Percentiles rank a stretch among this genome's conserved stretches.
phyloP scores from a whole-genome alignment of 495 filamentous ascomycete genomes.

The Trichocladium antarcticum region DNA sequence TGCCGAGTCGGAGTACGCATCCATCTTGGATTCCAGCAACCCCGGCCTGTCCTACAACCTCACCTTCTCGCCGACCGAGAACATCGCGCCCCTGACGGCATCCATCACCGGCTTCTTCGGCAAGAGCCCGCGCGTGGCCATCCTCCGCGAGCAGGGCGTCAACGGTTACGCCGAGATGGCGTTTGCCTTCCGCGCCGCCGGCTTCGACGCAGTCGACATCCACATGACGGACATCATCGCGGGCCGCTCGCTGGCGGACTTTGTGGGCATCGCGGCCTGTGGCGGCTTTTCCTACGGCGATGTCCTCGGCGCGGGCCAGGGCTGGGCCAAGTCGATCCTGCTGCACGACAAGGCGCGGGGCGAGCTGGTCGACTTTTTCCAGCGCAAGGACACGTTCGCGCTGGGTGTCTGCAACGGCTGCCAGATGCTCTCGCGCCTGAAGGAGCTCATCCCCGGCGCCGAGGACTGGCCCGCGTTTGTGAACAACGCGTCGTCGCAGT shows the following conservation, averaged over 20 bases:
- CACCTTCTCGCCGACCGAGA: constrained; percentile 70
- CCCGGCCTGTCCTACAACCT: constrained; percentile 80
- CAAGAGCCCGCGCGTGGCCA: constrained; percentile 75
- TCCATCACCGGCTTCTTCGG: constrained; percentile 58
- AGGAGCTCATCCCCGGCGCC: constrained; percentile 76
- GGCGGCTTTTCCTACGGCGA: constrained; percentile 98
- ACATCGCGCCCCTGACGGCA: constrained; percentile 57
- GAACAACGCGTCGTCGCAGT: constrained; percentile 77
- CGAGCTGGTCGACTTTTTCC: constrained; percentile 79
- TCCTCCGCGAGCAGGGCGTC: constrained; percentile 88
- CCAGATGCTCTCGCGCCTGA: constrained; percentile 81
- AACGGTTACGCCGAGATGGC: constrained; percentile 95
- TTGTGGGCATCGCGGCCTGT: constrained; percentile 81
- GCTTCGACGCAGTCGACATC: constrained; percentile 84
- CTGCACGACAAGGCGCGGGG: constrained; percentile 63
- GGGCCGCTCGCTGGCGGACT: constrained; percentile 64
- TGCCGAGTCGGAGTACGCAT: constrained; percentile 73
- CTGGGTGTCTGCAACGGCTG: constrained; percentile 97
- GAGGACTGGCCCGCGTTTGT: constrained; percentile 80
- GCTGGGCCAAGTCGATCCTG: constrained; percentile 93
- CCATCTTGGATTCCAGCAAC: constrained; percentile 63
- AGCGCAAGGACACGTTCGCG: constrained; percentile 78
- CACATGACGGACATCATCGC: constrained; percentile 93
- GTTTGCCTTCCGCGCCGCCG: constrained; percentile 84
- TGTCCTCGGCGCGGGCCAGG: constrained; percentile 85